Evolutionary conservation across 2,329 filamentous ascomycete species (phyloP), one percentile per base, ranked within the genome.

Genomic region (Colletotrichum australisinense): DNA sequence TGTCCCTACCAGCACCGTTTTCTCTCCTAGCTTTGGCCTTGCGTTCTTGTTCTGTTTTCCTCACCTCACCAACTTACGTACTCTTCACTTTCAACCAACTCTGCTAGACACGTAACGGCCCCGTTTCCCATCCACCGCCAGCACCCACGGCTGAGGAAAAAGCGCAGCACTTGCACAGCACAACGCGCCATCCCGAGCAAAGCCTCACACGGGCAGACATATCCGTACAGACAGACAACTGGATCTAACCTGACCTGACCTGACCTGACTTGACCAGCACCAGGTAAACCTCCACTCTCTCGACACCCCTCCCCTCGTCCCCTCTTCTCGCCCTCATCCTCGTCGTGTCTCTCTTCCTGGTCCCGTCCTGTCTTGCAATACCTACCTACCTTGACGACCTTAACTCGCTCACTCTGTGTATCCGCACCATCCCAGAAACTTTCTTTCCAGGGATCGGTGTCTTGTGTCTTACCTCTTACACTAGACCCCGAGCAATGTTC

Each of bases 391-490:
- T 42, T 42, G 7, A 14, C 42, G 42, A 22, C 42, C 42, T 49
- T 49, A 49, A 22, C 42, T 49, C 42, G 53, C 58, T 28, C 46
- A 19, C 30, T 32, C 67, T n/a, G 42, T 26, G 24, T 59, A 49
- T 53, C 60, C 12, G 53, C 42, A 22, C 42, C 19, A 49, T 49
- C 42, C 42, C 42, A 49, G 42, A 49, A 56, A 56, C 56, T 42
- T 63, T 63, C 38, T 53, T 56, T 24, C 49, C 69, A 72, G 65
- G 69, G 65, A 63, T 69, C 24, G 35, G 65, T 52, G 28, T 69
- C 69, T 63, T 72, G 63, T 63, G 59, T 72, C 58, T 59, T 55
- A 52, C 69, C 66, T 69, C 58, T 60, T 58, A 69, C 65, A 46
- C 46, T 62, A 71, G 56, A 58, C 30, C 52, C 52, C 52, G 38